A percentile compares a stretch with the other conserved stretches of the same genome.
phyloP scores from a whole-genome alignment of 306 rosid genomes.

The Citrullus colocynthis region DNA sequence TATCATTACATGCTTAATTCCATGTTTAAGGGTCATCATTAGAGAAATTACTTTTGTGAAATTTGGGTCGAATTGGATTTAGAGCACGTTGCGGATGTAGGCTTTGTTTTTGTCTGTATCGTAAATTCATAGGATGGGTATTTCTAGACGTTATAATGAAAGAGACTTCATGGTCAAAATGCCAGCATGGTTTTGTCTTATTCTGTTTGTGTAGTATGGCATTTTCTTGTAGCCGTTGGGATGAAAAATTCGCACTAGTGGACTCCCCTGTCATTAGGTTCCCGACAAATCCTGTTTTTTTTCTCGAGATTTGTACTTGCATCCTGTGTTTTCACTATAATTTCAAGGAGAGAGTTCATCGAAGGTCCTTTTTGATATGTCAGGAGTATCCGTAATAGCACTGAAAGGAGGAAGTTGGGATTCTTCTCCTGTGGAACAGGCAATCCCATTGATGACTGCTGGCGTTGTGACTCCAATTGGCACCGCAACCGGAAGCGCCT shows the following conservation, averaged over 20 bases:
- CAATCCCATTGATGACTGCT: conserved; percentile 97
- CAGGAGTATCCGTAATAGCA: conserved; percentile 78
- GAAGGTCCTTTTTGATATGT: conserved; percentile 10
- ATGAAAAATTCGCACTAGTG: neutral
- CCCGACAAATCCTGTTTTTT: neutral
- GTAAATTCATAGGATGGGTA: neutral
- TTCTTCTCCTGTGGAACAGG: conserved; percentile 97
- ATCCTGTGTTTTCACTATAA: neutral
- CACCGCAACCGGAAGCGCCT: conserved; percentile 85
- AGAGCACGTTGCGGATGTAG: neutral
- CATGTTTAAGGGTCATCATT: neutral
- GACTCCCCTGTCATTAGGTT: neutral
- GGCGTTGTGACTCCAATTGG: conserved; percentile 92
- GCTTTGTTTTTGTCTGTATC: neutral
- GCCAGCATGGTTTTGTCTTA: conserved; percentile 1
- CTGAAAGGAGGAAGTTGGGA: conserved; percentile 82
- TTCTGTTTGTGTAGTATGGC: neutral
- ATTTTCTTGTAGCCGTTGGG: neutral
- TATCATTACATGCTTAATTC: neutral
- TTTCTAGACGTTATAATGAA: neutral
- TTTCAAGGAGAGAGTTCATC: neutral
- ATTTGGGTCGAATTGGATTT: neutral
- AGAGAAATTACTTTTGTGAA: neutral
- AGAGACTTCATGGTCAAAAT: neutral
- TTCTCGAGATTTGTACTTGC: neutral